Base-by-base conservation (phyloP, 1,139 yeast genomes). In the Yamadazyma atlantica region DNA sequence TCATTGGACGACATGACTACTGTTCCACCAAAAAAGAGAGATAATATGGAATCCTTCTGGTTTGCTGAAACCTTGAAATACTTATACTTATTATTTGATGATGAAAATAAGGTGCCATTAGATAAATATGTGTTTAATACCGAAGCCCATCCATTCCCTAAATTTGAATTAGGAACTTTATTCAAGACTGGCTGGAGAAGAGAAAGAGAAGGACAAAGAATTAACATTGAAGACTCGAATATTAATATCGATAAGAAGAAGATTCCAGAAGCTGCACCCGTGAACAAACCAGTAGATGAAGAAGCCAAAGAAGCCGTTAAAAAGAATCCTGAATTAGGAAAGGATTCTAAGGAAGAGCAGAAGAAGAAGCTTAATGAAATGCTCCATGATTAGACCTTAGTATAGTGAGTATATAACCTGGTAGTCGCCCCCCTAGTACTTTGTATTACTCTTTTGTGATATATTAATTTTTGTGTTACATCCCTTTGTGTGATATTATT, bases 1-100 rank as follows among this genome's bases (percentile, higher is more conserved):
- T 77, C 86, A 4, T 62, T 90, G 46, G 68, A 73, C 37, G 86
- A 86, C 55, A 95, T 88, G 35, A 74, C 78, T 2, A 69, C 79
- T 1, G 71, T 78, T 12, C 80, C 86, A 8, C 66, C 79, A 1
- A 60, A 56, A 24, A 61, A 57, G 47, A 64, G 76, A 38, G 95
- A 90, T 61, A 87, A 87, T 55, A 78, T 87, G 75, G 97, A 90
- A 60, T 83, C 95, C 12, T 88, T 88, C 69, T 90, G 97, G 97
- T 69, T 87, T 41, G 90, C 96, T 0, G 97, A 90, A 60, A 90
- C 97, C 1, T 74, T 90, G 55, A 90, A 90, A 61, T 90, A 90
- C 59, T 70, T 90, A 41, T 89, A 88, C 58, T 67, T 90, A 44
- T 69, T 90, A 49, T 90, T 90, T 61, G 88, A 85, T 49, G 80